phyloP scores from a whole-genome alignment of 2,329 filamentous ascomycete species.

The Colletotrichum cuscutae region DNA sequence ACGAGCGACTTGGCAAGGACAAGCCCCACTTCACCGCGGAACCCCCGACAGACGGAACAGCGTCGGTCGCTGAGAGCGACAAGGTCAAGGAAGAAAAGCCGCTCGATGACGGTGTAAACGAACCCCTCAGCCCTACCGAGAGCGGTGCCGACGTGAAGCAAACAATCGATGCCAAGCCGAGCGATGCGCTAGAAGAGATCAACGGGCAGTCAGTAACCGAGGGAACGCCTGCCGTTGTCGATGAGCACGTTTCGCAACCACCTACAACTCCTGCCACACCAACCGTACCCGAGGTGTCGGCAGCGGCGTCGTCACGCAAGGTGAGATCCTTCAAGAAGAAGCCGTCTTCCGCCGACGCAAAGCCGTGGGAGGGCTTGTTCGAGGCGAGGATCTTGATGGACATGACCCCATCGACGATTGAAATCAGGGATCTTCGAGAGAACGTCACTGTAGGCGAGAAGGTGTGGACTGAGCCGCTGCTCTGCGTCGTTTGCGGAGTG shows the following conservation, averaged over 20 bases:
- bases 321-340: slow-evolving; percentile 42
- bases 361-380: slow-evolving; percentile 64
- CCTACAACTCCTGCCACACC: slow-evolving; percentile 35
- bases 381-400: slow-evolving; percentile 60
- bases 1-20: slow-evolving; percentile 59
- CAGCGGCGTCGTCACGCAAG: slow-evolving; percentile 37
- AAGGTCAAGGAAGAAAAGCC: slow-evolving; percentile 41
- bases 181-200: slow-evolving; percentile 52
- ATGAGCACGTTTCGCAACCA: slow-evolving; percentile 37
- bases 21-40: slow-evolving; percentile 57
- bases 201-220: slow-evolving; percentile 48
- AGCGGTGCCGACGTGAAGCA: slow-evolving; percentile 61
- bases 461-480: slow-evolving; percentile 62
- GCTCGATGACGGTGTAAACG: slow-evolving; percentile 28
- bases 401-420: slow-evolving; percentile 57
- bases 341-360: slow-evolving; percentile 49
- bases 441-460: slow-evolving; percentile 60
- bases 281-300: slow-evolving; percentile 8
- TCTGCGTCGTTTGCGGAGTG: slow-evolving; percentile 62
- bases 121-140: slow-evolving; percentile 62
- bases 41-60: slow-evolving; percentile 32
- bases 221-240: slow-evolving; percentile 35
- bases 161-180: slow-evolving; percentile 63
- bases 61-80: slow-evolving; percentile 45
- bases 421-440: slow-evolving; percentile 62